These are phyloP conservation scores for Cryphonectria radicalis DNA, from an alignment of 2,329 filamentous ascomycete genomes.

Conservation along the genomic window DNA sequence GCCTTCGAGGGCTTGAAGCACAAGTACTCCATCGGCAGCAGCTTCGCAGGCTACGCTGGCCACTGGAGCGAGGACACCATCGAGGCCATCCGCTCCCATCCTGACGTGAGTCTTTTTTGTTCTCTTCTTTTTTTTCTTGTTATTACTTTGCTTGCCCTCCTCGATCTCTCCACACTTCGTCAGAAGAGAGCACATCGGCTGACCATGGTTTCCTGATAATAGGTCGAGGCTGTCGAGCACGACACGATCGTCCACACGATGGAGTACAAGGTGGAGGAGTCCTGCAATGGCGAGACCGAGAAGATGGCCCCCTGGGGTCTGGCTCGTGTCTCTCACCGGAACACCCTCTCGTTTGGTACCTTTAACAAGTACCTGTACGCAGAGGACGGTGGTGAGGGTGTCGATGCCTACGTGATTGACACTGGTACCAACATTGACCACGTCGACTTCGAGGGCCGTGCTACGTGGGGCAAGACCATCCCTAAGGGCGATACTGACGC, in stretches of 20 bases:
- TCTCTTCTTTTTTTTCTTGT: not conserved
- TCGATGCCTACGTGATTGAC: constrained; percentile 98
- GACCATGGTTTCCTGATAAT: constrained; percentile 22
- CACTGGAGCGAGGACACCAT: constrained; percentile 94
- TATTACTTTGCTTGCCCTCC: not conserved
- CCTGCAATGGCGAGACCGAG: constrained; percentile 68
- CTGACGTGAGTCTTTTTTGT: constrained; percentile 78
- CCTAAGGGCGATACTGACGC: constrained; percentile 80
- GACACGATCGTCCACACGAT: constrained; percentile 91
- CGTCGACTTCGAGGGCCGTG: constrained; percentile 96
- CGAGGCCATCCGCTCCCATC: constrained; percentile 90
- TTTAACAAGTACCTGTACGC: constrained; percentile 99
- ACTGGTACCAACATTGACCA: constrained; percentile 93
- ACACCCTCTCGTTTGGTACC: constrained; percentile 82
- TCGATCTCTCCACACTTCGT: not conserved
- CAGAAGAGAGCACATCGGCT: not conserved
- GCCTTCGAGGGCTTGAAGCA: constrained; percentile 88
- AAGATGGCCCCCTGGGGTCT: constrained; percentile 98
- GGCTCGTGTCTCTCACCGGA: constrained; percentile 94
- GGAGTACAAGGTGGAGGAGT: constrained; percentile 47
- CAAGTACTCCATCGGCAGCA: constrained; percentile 88
- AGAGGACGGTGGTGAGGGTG: constrained; percentile 88
- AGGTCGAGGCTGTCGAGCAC: constrained; percentile 97
- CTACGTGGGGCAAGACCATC: constrained; percentile 96
- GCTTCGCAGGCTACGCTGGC: constrained; percentile 89